Conservation (phyloP, 2,329 filamentous ascomycete genomes). For the Clarireedia monteithiana region DNA sequence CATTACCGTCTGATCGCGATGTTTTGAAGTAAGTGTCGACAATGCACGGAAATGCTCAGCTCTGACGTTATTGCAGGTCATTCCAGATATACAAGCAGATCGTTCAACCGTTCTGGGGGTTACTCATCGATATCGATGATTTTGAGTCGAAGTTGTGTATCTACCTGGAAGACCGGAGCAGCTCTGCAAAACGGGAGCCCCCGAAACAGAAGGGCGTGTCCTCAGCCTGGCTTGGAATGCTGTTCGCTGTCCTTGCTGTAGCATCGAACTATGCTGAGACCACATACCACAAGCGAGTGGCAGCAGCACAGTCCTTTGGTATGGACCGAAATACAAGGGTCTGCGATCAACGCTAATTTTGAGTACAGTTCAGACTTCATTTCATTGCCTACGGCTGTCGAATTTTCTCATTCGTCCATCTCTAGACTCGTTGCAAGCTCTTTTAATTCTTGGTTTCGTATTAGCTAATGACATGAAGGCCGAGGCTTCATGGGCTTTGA, state of each 20-base stretch:
- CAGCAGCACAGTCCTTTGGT: slow-evolving; percentile 41
- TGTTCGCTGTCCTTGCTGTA: slow-evolving; percentile 57
- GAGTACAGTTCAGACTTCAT: slow-evolving; percentile 35
- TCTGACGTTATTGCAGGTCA: slow-evolving; percentile 35
- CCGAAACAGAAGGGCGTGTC: slow-evolving; percentile 36
- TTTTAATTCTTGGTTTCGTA: slow-evolving; percentile 55
- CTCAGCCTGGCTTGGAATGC: slow-evolving; percentile 57
- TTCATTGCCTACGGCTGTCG: slow-evolving; percentile 55
- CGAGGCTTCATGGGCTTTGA: slow-evolving; percentile 58
- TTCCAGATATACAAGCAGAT: slow-evolving; percentile 62
- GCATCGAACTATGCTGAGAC: slow-evolving; percentile 61
- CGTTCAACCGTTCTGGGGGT: slow-evolving; percentile 60
- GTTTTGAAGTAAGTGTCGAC: slow-evolving; percentile 52
- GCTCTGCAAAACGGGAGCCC: slow-evolving; percentile 33
- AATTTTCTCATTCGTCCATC: slow-evolving; percentile 58
- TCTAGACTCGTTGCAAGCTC: slow-evolving; percentile 56
- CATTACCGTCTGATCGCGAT: slow-evolving; percentile 56
- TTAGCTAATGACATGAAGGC: slow-evolving; percentile 63
- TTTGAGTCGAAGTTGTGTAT: slow-evolving; percentile 57
- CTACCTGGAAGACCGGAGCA: slow-evolving; percentile 53
- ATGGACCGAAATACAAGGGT: slow-evolving; percentile 10
- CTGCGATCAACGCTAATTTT: neutral
- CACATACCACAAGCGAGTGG: slow-evolving; percentile 38
- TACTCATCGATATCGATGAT: slow-evolving; percentile 58
- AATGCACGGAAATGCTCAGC: no score